These are phyloP conservation scores for Serendipita sp. DNA, from an alignment of 1,284 basidiomycete species.

Conservation along the genomic window DNA sequence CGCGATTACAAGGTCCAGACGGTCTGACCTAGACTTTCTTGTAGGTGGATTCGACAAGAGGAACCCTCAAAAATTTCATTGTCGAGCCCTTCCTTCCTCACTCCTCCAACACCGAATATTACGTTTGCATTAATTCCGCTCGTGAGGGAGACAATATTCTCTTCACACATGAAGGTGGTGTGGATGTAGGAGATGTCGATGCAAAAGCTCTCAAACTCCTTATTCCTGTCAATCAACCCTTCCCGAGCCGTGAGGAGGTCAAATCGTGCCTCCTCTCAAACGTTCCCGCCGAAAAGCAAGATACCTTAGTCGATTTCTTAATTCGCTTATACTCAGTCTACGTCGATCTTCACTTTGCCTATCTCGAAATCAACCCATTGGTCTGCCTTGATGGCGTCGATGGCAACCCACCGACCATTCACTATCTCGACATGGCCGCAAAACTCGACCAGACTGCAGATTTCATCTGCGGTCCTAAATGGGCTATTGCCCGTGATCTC, in stretches of 20 bases:
- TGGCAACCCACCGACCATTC: slow-evolving; percentile 65
- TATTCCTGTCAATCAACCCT: slow-evolving; percentile 61
- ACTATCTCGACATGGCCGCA: slow-evolving; percentile 98
- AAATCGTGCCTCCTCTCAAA: slow-evolving; percentile 62
- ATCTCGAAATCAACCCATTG: slow-evolving; percentile 99
- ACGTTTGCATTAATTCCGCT: slow-evolving; percentile 94
- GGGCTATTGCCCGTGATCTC: slow-evolving; percentile 92
- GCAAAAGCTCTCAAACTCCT: slow-evolving; percentile 89
- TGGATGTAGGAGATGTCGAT: slow-evolving; percentile 97
- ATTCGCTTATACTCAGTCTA: slow-evolving; percentile 93
- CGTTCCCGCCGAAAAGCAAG: slow-evolving; percentile 70
- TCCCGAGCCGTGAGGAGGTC: slow-evolving; percentile 71
- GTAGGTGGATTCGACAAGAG: slow-evolving; percentile 84
- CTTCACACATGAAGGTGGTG: slow-evolving; percentile 98
- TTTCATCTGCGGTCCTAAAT: slow-evolving; percentile 95
- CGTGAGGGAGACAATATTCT: slow-evolving; percentile 94
- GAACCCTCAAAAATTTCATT: slow-evolving; percentile 94
- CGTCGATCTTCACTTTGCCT: slow-evolving; percentile 94
- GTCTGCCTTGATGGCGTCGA: slow-evolving; percentile 80
- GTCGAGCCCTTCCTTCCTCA: slow-evolving; percentile 97
- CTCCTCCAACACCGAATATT: slow-evolving; percentile 87
- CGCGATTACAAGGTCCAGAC: neutral
- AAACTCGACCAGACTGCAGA: slow-evolving; percentile 99
- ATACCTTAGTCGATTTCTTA: slow-evolving; percentile 85
- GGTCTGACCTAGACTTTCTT: neutral